Evolutionary conservation across 2,329 filamentous ascomycete species (phyloP), one percentile per base, ranked within the genome.

Genomic region (Ceratocystis destructans): DNA sequence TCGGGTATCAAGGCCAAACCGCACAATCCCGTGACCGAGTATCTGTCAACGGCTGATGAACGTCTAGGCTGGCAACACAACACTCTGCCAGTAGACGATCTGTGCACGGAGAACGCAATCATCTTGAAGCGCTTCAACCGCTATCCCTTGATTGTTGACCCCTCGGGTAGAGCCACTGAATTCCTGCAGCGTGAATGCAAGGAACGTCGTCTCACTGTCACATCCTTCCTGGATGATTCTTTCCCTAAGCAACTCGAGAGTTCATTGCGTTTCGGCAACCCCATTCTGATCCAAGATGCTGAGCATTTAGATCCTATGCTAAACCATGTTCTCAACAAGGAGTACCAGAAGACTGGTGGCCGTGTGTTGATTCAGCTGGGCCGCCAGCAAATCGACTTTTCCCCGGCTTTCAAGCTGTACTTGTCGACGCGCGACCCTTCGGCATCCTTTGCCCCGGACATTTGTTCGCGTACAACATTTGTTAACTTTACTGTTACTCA

Each of bases 401-500:
- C 94, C 63, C 93, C 94, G 1, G 86, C 92, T 0, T 99, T 99
- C 82, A 94, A 88, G 77, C 82, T 99, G 41, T 99, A 96, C 75
- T 80, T 99, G 48, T 96, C 93, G 0, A 99, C 95, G 1, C 83
- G 93, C 72, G 94, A 99, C 78, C 95, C 95, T 0, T 99, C 95
- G 53, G 93, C 94, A 31, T 90, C 87, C 6, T 99, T 99, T 75
- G 86, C 94, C 6, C 95, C 94, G 0, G 94, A 99, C 73, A 90
- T 99, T 70, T 99, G 95, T 84, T 96, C 91, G 80, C 85, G 95
- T 72, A 97, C 94, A 5, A 99, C 95, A 0, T 96, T 99, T 77
- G 94, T 99, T 82, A 99, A 99, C 78, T 99, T 99, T 72, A 97
- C 95, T 0, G 93, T 99, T 69, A 99, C 94, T 3, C 93, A 97